These are phyloP conservation scores for Penicillium roqueforti DNA, from an alignment of 495 filamentous ascomycete species.

Conservation along the genomic window DNA sequence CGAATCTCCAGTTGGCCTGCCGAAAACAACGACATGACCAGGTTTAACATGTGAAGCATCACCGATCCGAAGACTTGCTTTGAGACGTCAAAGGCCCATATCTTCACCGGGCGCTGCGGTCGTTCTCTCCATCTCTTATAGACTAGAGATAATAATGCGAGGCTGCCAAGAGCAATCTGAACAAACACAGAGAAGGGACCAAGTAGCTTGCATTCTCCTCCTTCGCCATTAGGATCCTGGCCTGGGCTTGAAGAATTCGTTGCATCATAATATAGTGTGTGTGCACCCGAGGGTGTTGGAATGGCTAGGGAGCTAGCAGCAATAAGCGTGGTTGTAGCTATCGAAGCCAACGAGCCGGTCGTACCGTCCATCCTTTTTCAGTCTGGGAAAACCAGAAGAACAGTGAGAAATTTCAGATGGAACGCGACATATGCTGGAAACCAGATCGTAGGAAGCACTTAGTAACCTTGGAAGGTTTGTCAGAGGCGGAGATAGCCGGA, in stretches of 20 bases:
- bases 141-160: constrained; percentile 81
- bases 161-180: constrained; percentile 77
- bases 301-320: constrained; percentile 9
- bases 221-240: constrained; percentile 31
- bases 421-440: neutral
- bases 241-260: constrained; percentile 7
- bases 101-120: constrained; percentile 84
- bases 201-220: constrained; percentile 75
- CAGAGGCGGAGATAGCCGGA: neutral
- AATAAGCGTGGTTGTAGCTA: constrained; percentile 21
- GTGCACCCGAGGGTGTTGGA: constrained; percentile 8
- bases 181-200: constrained; percentile 85
- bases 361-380: constrained; percentile 7
- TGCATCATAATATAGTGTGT: constrained; percentile 21
- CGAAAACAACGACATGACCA: constrained; percentile 92
- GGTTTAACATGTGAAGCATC: constrained; percentile 84
- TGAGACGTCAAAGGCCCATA: constrained; percentile 95
- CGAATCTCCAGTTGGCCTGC: constrained; percentile 64
- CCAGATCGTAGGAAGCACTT: neutral
- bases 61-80: constrained; percentile 96
- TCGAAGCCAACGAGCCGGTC: constrained; percentile 15
- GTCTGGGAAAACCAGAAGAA: neutral
- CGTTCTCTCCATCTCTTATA: constrained; percentile 90
- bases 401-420: neutral
- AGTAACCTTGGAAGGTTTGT: constrained; percentile 2